These are phyloP conservation scores for Ophiostoma tasmaniense DNA, from an alignment of 2,329 filamentous ascomycete species.

Conservation along the genomic window DNA sequence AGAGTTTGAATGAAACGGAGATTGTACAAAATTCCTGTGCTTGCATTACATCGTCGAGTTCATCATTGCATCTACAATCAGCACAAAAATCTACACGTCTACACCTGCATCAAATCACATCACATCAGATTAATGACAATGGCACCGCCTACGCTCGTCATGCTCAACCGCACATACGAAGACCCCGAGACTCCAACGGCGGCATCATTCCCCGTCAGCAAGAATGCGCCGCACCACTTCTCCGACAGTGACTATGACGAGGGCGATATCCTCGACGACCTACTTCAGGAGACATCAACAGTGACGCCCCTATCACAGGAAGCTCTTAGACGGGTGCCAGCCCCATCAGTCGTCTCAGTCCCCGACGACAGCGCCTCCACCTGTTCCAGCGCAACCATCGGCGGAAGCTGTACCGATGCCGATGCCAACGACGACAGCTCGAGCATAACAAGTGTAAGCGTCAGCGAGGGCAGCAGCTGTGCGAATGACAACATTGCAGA, in stretches of 20 bases:
- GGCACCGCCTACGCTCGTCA: not conserved
- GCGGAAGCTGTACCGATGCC: slow-evolving; percentile 1
- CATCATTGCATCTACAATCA: not conserved
- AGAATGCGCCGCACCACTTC: not conserved
- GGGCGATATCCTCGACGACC: slow-evolving; percentile 16
- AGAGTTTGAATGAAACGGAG: not conserved
- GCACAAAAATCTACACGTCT: not conserved
- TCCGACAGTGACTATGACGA: slow-evolving; percentile 11
- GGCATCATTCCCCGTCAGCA: not conserved
- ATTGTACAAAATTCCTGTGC: not conserved
- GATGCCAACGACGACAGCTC: slow-evolving; percentile 3
- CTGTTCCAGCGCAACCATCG: slow-evolving; percentile 7
- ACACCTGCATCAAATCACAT: not conserved
- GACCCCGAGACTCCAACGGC: not conserved
- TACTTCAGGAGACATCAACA: slow-evolving; percentile 8
- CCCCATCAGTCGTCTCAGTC: not conserved
- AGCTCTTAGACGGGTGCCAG: not conserved
- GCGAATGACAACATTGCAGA: not conserved
- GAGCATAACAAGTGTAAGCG: slow-evolving; percentile 6
- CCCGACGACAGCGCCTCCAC: slow-evolving; percentile 8
- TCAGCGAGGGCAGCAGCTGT: not conserved
- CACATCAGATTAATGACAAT: too few relatives aligned
- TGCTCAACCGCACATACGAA: not conserved
- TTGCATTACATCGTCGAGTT: not conserved
- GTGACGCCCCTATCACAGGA: not conserved